Conservation (phyloP, 495 filamentous ascomycete species). For the Penicillium goetzii region DNA sequence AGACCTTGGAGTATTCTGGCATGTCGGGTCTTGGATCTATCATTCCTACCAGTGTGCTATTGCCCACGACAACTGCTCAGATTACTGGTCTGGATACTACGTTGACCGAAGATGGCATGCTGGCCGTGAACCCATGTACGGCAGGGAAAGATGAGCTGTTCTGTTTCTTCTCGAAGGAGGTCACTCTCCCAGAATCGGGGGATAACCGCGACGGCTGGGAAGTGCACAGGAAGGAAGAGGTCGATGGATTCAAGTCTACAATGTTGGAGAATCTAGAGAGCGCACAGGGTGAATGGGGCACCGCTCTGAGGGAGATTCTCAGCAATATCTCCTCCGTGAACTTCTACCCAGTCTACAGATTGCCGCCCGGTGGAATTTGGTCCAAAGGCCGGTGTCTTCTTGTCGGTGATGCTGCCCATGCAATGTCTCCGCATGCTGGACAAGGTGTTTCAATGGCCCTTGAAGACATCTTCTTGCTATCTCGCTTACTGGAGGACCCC, state of each 20-base stretch:
- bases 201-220: slow-evolving; percentile 46
- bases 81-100: slow-evolving; percentile 44
- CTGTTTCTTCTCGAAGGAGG: slow-evolving; percentile 36
- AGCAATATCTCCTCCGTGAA: slow-evolving; percentile 42
- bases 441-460: slow-evolving; percentile 53
- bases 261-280: slow-evolving; percentile 39
- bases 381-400: slow-evolving; percentile 39
- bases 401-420: slow-evolving; percentile 50
- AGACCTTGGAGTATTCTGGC: slow-evolving; percentile 37
- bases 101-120: slow-evolving; percentile 51
- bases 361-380: slow-evolving; percentile 50
- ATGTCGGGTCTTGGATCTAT: slow-evolving; percentile 49
- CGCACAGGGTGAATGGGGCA: slow-evolving; percentile 47
- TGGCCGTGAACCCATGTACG: slow-evolving; percentile 47
- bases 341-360: slow-evolving; percentile 55
- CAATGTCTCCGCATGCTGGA: slow-evolving; percentile 48
- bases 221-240: slow-evolving; percentile 41
- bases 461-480: slow-evolving; percentile 48
- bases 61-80: slow-evolving; percentile 6
- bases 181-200: slow-evolving; percentile 32
- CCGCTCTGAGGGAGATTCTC: slow-evolving; percentile 46
- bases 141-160: slow-evolving; percentile 31
- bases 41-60: slow-evolving; percentile 32
- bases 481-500: slow-evolving; percentile 37
- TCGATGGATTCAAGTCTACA: slow-evolving; percentile 38